phyloP scores from a whole-genome alignment of 2,329 filamentous ascomycete genomes.

The Macrophomina tecta region DNA sequence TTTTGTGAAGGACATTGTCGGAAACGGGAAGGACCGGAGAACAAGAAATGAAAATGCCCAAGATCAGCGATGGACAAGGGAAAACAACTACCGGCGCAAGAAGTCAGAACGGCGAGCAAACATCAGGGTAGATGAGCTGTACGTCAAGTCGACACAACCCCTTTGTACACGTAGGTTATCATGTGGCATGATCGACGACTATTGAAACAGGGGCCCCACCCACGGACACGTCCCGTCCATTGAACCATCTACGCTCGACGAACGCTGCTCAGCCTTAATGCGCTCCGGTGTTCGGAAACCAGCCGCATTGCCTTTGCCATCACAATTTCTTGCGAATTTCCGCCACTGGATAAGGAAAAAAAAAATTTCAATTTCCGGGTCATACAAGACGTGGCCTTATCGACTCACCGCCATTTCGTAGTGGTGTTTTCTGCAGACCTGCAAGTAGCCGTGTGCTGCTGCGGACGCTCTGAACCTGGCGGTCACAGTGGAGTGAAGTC shows the following conservation, averaged over 20 bases:
- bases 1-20: constrained; percentile 14
- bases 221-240: not conserved
- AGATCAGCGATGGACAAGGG: constrained; percentile 3
- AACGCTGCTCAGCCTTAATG: not conserved
- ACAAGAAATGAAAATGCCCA: not conserved
- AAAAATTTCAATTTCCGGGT: not conserved
- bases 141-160: constrained; percentile 13
- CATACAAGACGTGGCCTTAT: constrained; percentile 1
- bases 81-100: constrained; percentile 2
- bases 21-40: not conserved
- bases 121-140: constrained; percentile 7
- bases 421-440: not conserved
- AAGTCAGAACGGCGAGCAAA: not conserved
- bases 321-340: not conserved
- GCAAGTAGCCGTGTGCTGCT: constrained; percentile 8
- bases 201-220: constrained; percentile 21
- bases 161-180: constrained; percentile 25
- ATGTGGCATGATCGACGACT: constrained; percentile 24
- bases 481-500: constrained; percentile 8
- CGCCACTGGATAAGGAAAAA: not conserved
- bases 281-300: not conserved
- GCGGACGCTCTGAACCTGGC: not conserved
- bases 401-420: constrained; percentile 17
- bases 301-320: not conserved
- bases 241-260: not conserved